phyloP scores from a whole-genome alignment of 2,329 filamentous ascomycete species.

The Thielaviopsis punctulata region DNA sequence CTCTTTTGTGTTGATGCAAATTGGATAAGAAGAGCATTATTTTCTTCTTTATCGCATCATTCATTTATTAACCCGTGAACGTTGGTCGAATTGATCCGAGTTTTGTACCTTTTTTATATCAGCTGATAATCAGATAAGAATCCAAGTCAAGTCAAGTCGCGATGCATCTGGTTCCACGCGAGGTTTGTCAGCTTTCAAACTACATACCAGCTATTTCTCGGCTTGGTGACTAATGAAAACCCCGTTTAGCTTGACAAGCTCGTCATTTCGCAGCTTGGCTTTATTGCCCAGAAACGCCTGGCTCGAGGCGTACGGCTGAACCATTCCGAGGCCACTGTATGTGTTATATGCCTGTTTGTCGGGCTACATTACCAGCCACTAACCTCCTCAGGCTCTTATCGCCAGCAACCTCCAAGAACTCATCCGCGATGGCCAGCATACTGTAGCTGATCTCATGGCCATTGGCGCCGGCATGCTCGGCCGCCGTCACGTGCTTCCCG shows the following conservation, averaged over 20 bases:
- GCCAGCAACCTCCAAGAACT: slow-evolving; percentile 85
- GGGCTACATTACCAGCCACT: no score
- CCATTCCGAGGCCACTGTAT: slow-evolving; percentile 70
- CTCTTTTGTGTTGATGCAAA: not conserved
- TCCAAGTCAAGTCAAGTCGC: not conserved
- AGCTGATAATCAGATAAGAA: not conserved
- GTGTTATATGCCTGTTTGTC: slow-evolving; percentile 9
- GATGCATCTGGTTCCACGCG: slow-evolving; percentile 33
- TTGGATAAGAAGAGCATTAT: no score
- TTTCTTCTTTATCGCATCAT: not conserved
- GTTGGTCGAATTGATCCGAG: no score
- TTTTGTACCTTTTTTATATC: no score
- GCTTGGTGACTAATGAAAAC: slow-evolving; percentile 10
- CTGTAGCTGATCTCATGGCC: slow-evolving; percentile 82
- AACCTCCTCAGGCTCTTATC: slow-evolving; percentile 47
- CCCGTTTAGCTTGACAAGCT: slow-evolving; percentile 75
- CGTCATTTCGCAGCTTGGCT: slow-evolving; percentile 72
- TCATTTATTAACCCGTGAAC: not conserved
- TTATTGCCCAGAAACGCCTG: slow-evolving; percentile 72
- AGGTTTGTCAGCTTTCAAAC: slow-evolving; percentile 24
- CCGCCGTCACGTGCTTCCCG: slow-evolving; percentile 74
- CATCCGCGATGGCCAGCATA: slow-evolving; percentile 89
- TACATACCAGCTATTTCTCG: not conserved
- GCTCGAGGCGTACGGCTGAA: slow-evolving; percentile 80
- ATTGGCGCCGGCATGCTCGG: slow-evolving; percentile 85